A percentile compares a stretch with the other conserved stretches of the same genome.
Conservation (phyloP, 306 rosid genomes). For the Oxytropis ochrocephala region DNA sequence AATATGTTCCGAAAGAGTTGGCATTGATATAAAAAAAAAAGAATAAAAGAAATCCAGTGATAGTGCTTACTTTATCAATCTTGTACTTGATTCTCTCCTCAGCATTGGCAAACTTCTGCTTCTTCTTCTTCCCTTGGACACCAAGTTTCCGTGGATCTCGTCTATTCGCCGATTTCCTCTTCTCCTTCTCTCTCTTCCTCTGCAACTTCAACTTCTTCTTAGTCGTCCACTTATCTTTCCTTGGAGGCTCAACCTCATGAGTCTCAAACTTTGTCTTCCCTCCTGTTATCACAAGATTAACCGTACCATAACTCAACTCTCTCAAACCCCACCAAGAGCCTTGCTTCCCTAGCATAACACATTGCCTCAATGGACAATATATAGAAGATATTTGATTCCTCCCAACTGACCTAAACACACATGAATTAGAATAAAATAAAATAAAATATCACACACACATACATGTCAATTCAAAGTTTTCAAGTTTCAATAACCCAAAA, state of each 20-base stretch:
- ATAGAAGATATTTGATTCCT: constrained; percentile 17
- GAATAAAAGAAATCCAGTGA: background rate
- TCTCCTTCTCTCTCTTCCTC: constrained; percentile 68
- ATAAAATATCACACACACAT: background rate
- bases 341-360: constrained; percentile 9
- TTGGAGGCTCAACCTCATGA: constrained; percentile 59
- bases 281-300: constrained; percentile 66
- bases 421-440: background rate
- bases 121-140: constrained; percentile 62
- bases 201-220: constrained; percentile 79
- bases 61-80: constrained; percentile 61
- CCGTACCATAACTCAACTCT: constrained; percentile 61
- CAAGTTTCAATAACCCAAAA: constrained; percentile 15
- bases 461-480: constrained; percentile 5
- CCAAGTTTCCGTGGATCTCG: constrained; percentile 76
- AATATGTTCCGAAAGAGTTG: background rate
- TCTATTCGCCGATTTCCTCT: constrained; percentile 76
- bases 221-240: constrained; percentile 67
- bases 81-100: constrained; percentile 73
- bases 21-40: too few species aligned
- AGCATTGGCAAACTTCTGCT: constrained; percentile 56
- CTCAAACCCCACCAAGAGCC: constrained; percentile 41
- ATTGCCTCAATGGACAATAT: constrained; percentile 18
- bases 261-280: constrained; percentile 81
- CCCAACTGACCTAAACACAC: constrained; percentile 45